Base-by-base conservation (phyloP, 768 basidiomycete species). In the Mycena rebaudengoi region DNA sequence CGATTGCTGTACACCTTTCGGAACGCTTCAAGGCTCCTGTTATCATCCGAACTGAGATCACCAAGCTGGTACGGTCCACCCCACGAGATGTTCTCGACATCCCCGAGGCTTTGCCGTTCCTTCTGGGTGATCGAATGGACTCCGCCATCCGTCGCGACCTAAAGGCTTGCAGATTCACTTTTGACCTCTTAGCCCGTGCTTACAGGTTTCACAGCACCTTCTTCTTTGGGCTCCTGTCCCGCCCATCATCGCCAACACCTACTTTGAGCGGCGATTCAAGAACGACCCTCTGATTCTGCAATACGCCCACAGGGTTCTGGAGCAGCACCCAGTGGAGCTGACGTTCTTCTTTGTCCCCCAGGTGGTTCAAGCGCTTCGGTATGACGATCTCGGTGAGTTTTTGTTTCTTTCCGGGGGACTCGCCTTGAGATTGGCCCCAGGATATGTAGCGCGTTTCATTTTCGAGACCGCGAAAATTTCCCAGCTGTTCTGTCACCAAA, bases 271-370 rank as follows among this genome's bases (percentile, higher is more conserved):
- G 28, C 87, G 88, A 55, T 96, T 91, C 75, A 85, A 88, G 65
- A 93, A 87, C 69, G 90, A 99, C 71, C 91, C 97, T 0, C 75
- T 94, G 33, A 77, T 98, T 33, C 79, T 99, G 21, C 98, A 99
- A 89, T 99, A 98, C 73, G 96, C 96, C 0, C 95, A 99, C 78
- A 86, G 96, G 41, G 96, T 96, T 1, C 79, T 99, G 41, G 95
- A 95, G 73, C 93, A 97, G 74, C 96, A 99, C 73, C 93, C 96
- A 0, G 94, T 99, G 11, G 91, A 94, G 14, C 73, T 98, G 52
- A 97, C 97, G 0, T 99, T 99, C 85, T 99, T 99, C 82, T 99
- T 97, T 73, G 96, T 99, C 30, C 98, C 98, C 1, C 98, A 99
- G 83, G 90, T 99, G 20, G 98, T 99, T 2, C 98, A 99, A 73